phyloP scores from a whole-genome alignment of 2,329 filamentous ascomycete genomes.

The Chaetothyriales sp. region DNA sequence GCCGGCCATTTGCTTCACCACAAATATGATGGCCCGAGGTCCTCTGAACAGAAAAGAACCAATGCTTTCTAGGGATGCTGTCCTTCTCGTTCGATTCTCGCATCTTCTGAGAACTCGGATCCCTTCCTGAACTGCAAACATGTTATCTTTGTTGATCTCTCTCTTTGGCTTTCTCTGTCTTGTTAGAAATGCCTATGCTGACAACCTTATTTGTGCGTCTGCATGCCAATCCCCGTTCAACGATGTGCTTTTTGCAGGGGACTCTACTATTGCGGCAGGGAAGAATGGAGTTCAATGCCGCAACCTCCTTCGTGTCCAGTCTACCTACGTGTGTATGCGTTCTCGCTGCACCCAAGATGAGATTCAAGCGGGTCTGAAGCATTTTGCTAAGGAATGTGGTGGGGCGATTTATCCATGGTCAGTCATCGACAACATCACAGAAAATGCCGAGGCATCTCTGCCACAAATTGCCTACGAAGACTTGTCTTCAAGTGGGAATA shows the following conservation, averaged over 20 bases:
- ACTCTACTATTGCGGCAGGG: not conserved
- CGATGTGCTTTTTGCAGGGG: not conserved
- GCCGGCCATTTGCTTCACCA: not conserved
- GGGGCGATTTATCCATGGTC: not conserved
- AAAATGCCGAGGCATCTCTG: not conserved
- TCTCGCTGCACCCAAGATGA: not conserved
- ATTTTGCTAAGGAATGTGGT: not conserved
- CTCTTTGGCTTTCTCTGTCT: not conserved
- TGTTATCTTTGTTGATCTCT: not conserved
- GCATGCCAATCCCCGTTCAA: not conserved
- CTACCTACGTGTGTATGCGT: not conserved
- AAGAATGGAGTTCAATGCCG: not conserved
- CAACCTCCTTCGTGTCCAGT: not conserved
- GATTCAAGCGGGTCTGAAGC: not conserved
- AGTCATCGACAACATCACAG: not conserved
- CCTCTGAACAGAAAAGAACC: not conserved
- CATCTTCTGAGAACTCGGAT: not conserved
- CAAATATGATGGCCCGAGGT: not conserved
- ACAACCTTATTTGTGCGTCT: not conserved
- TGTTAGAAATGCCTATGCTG: not conserved
- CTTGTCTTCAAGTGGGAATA: not conserved
- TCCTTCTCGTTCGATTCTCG: not conserved
- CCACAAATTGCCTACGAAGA: not conserved
- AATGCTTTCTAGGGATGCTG: not conserved
- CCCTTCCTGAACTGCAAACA: not conserved